phyloP scores from a whole-genome alignment of 2,329 filamentous ascomycete genomes.

The Talaromyces sp. region DNA sequence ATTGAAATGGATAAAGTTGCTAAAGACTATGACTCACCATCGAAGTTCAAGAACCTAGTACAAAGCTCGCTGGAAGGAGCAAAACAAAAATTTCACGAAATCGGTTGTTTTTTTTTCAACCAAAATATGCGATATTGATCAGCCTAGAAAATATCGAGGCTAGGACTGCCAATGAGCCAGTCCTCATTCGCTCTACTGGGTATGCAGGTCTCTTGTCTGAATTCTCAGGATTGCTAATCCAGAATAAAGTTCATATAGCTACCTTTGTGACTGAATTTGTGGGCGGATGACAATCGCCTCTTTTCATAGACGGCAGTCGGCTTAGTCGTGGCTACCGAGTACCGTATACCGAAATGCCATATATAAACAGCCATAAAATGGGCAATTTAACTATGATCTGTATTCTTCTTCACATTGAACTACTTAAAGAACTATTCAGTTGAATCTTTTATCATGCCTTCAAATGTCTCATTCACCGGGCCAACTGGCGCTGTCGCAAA shows the following conservation, averaged over 20 bases:
- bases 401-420: no score
- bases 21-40: background rate
- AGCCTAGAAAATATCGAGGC: background rate
- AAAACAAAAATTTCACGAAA: background rate
- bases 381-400: background rate
- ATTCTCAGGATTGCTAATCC: no score
- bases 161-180: background rate
- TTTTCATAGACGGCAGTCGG: background rate
- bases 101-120: background rate
- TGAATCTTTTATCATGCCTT: background rate
- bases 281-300: no score
- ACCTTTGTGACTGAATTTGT: no score
- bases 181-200: background rate
- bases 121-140: background rate
- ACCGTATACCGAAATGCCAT: background rate
- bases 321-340: background rate
- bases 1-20: background rate
- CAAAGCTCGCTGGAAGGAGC: background rate
- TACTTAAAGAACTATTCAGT: no score
- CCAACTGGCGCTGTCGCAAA: conserved; percentile 1
- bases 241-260: no score
- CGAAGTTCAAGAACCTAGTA: background rate
- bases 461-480: background rate
- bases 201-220: background rate
- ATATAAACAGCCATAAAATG: background rate